Percentiles rank a stretch among this genome's conserved stretches.
Evolutionary conservation across 1,139 yeast species (phyloP).

Genomic region (Saccharomyces hybrid): DNA sequence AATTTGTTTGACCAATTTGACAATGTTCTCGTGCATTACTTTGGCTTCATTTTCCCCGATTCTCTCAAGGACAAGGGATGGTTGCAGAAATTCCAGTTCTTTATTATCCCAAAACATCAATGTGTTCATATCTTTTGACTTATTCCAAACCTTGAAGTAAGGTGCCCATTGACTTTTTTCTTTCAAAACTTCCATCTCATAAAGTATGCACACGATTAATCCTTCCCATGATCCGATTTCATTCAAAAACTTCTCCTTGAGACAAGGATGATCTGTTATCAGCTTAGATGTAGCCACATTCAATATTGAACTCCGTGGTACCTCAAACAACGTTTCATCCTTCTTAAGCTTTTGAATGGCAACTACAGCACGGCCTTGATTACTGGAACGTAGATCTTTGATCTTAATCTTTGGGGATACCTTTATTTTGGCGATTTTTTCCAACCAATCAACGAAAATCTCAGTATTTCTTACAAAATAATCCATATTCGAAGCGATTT

Average conservation of each 20-base stretch:
- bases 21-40: constrained; percentile 41
- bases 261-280: constrained; percentile 33
- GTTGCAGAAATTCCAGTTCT: constrained; percentile 44
- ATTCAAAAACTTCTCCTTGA: constrained; percentile 35
- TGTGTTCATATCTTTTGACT: constrained; percentile 43
- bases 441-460: constrained; percentile 49
- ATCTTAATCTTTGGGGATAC: constrained; percentile 52
- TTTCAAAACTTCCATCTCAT: constrained; percentile 41
- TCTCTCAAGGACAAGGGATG: constrained; percentile 62
- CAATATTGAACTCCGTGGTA: constrained; percentile 55
- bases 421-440: constrained; percentile 24
- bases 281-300: constrained; percentile 53
- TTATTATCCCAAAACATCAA: constrained; percentile 70
- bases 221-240: constrained; percentile 61
- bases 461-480: constrained; percentile 35
- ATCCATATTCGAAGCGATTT: neutral
- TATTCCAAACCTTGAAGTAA: constrained; percentile 68
- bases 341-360: constrained; percentile 53
- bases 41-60: constrained; percentile 67
- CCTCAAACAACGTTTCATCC: constrained; percentile 57
- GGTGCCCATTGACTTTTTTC: constrained; percentile 53
- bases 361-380: constrained; percentile 74
- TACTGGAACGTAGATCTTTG: constrained; percentile 47
- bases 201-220: constrained; percentile 57
- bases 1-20: constrained; percentile 10